Percentiles rank a stretch among this genome's conserved stretches.
These are phyloP conservation scores for Eimeria necatrix DNA, from an alignment of 169 alveolate genomes.

Conservation along the genomic window DNA sequence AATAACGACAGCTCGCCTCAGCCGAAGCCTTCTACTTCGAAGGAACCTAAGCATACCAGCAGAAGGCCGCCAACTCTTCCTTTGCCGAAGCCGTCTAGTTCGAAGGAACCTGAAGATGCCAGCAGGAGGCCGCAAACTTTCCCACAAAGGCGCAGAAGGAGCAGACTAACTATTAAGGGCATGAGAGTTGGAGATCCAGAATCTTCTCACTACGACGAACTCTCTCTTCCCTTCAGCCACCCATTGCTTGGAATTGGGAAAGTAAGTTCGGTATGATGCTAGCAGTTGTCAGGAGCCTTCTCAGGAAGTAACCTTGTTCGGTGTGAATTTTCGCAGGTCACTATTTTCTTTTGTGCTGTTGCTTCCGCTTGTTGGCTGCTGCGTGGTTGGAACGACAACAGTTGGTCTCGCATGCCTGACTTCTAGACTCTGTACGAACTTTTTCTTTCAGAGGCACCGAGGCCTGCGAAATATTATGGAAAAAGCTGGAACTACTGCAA, in stretches of 20 bases:
- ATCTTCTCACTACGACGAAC: not conserved
- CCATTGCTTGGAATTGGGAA: not conserved
- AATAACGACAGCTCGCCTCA: no score
- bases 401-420: not conserved
- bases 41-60: not conserved
- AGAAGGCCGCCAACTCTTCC: not conserved
- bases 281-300: no score
- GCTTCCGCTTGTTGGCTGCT: not conserved
- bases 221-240: no score
- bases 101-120: not conserved
- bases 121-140: not conserved
- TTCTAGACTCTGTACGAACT: not conserved
- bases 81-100: not conserved
- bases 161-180: no score
- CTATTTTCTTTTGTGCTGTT: not conserved
- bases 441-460: not conserved
- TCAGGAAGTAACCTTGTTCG: not conserved
- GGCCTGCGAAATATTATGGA: not conserved
- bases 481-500: not conserved
- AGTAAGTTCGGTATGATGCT: not conserved
- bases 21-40: not conserved
- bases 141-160: no score
- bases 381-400: not conserved
- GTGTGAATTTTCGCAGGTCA: not conserved
- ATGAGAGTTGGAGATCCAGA: not conserved